Percentiles rank a stretch among this genome's conserved stretches.
Conservation (phyloP, 495 filamentous ascomycete species). For the Lasiosphaeria ovina region DNA sequence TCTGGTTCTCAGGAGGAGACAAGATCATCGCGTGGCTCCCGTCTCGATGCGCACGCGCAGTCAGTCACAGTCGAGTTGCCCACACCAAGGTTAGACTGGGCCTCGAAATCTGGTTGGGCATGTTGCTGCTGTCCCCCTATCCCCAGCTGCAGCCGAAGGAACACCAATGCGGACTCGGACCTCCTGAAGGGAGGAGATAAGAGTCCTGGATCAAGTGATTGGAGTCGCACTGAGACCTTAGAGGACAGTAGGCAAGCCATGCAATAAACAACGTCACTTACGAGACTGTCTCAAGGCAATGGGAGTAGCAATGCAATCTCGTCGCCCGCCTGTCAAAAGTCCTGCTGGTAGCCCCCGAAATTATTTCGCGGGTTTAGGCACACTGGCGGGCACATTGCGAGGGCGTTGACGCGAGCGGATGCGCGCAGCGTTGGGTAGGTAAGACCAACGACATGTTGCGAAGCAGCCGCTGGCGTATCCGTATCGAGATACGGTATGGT, state of each 20-base stretch:
- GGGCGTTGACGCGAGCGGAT: no score
- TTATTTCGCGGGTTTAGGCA: no score
- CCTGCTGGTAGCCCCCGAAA: no score
- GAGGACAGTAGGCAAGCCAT: constrained; percentile 7
- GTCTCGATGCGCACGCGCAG: constrained; percentile 7
- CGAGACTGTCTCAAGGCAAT: no score
- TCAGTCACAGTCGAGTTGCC: neutral
- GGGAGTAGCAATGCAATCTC: no score
- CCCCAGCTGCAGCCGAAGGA: constrained; percentile 9
- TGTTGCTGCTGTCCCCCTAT: constrained; percentile 18
- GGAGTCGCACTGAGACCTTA: neutral
- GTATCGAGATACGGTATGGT: no score
- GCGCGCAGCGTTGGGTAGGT: no score
- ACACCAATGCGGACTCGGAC: constrained; percentile 14
- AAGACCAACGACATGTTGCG: no score
- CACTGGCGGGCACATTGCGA: no score
- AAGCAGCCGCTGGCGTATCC: no score
- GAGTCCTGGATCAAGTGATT: neutral
- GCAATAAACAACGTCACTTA: no score
- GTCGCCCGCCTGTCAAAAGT: no score
- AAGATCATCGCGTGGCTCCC: neutral
- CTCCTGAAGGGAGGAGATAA: constrained; percentile 1
- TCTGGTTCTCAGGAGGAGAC: neutral
- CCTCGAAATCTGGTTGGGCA: constrained; percentile 15
- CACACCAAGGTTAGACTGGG: constrained; percentile 15